Percentiles rank a stretch among this genome's conserved stretches.
phyloP scores from a whole-genome alignment of 2,329 filamentous ascomycete genomes.

The Verticillium nonalfalfae region DNA sequence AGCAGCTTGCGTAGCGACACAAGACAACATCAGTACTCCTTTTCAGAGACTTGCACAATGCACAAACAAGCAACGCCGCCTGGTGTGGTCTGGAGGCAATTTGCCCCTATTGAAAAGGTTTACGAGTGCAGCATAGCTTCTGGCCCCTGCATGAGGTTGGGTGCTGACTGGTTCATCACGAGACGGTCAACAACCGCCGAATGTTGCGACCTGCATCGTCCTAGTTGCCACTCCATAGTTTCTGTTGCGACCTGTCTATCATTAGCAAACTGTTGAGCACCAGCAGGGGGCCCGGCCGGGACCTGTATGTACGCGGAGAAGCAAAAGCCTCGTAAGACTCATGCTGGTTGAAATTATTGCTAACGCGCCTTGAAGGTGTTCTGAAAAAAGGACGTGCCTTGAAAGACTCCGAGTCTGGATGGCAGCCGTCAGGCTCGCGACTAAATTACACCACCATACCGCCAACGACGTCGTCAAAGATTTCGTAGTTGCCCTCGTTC shows the following conservation, averaged over 20 bases:
- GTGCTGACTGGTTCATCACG: not conserved
- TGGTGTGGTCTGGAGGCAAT: not conserved
- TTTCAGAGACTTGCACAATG: not conserved
- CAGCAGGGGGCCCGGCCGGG: too few relatives aligned
- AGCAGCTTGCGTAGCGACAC: not conserved
- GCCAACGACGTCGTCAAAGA: slow-evolving; percentile 39
- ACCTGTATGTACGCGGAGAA: too few relatives aligned
- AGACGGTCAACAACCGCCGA: not conserved
- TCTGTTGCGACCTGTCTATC: too few relatives aligned
- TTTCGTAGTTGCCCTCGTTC: slow-evolving; percentile 40
- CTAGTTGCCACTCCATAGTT: too few relatives aligned
- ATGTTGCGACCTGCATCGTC: too few relatives aligned
- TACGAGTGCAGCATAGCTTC: not conserved
- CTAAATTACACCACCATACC: slow-evolving; percentile 20
- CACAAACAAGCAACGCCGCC: not conserved
- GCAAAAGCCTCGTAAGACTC: too few relatives aligned
- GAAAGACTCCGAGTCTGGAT: not conserved
- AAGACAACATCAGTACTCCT: not conserved
- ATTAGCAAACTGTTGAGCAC: too few relatives aligned
- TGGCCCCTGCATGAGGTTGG: not conserved
- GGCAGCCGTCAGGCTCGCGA: too few relatives aligned
- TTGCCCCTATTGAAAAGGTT: not conserved
- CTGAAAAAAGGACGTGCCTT: too few relatives aligned
- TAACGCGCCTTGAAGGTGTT: too few relatives aligned
- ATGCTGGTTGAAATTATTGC: too few relatives aligned